Conservation (phyloP, 1,284 basidiomycete genomes). For the Ganoderma sinense region DNA sequence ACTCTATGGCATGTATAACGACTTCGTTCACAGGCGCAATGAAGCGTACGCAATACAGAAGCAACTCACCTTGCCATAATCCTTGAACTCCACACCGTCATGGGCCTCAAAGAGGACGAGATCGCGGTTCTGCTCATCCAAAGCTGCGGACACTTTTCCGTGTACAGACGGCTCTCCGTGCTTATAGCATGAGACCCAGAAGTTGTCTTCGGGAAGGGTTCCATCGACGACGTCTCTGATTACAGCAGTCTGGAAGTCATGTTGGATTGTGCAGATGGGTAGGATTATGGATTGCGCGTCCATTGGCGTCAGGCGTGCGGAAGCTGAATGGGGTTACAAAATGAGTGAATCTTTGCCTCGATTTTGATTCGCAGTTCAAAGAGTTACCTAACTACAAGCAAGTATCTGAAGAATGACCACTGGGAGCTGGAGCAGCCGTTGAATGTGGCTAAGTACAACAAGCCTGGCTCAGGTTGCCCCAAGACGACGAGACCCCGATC, state of each 20-base stretch:
- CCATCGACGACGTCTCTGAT: constrained; percentile 67
- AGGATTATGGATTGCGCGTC: constrained; percentile 39
- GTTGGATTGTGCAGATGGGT: constrained; percentile 69
- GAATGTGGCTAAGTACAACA: not conserved
- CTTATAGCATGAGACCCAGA: constrained; percentile 80
- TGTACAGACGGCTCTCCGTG: constrained; percentile 61
- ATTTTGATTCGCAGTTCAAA: not conserved
- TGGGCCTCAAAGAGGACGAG: constrained; percentile 49
- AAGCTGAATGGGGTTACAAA: not conserved
- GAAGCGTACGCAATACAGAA: not conserved
- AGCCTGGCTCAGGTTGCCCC: no score
- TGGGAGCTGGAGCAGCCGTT: not conserved
- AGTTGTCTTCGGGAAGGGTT: constrained; percentile 61
- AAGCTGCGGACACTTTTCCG: constrained; percentile 57
- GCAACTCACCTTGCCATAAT: constrained; percentile 39
- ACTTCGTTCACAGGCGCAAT: constrained; percentile 34
- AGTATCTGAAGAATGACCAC: not conserved
- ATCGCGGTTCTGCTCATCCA: constrained; percentile 62
- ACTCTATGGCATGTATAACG: constrained; percentile 26
- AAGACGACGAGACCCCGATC: no score
- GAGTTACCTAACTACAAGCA: not conserved
- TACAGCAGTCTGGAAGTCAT: constrained; percentile 60
- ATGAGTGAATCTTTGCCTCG: not conserved
- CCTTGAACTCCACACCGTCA: constrained; percentile 49
- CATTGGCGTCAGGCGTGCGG: not conserved